phyloP scores from a whole-genome alignment of 495 filamentous ascomycete species.

The Neurospora cerealis region DNA sequence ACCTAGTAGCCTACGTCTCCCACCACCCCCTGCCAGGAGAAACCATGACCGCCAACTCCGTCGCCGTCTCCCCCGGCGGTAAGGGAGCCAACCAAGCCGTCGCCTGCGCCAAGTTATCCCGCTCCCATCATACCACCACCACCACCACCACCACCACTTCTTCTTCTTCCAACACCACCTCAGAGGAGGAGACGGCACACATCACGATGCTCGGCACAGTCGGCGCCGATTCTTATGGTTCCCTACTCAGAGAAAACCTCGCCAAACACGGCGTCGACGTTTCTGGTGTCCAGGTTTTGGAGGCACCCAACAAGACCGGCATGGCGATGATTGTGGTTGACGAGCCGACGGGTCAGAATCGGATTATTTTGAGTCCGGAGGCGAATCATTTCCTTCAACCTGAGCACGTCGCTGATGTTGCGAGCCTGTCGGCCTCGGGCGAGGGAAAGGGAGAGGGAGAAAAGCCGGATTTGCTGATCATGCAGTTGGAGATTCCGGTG shows the following conservation, averaged over 20 bases:
- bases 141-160: too few relatives aligned
- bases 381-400: slow-evolving; percentile 53
- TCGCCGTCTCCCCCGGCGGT: slow-evolving; percentile 73
- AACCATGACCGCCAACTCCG: slow-evolving; percentile 71
- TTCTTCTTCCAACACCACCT: slow-evolving; percentile 9
- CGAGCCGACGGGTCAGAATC: slow-evolving; percentile 67
- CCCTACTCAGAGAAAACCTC: slow-evolving; percentile 40
- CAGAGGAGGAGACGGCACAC: slow-evolving; percentile 24
- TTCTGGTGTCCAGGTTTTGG: slow-evolving; percentile 37
- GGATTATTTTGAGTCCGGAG: slow-evolving; percentile 71
- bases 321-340: slow-evolving; percentile 80
- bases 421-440: too few relatives aligned
- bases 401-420: slow-evolving; percentile 1
- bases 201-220: slow-evolving; percentile 81
- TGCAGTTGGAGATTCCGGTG: slow-evolving; percentile 84
- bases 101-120: slow-evolving; percentile 49
- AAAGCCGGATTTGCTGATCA: slow-evolving; percentile 56
- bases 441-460: too few relatives aligned
- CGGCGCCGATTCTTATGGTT: slow-evolving; percentile 58
- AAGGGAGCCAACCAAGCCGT: slow-evolving; percentile 97
- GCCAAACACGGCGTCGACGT: slow-evolving; percentile 52
- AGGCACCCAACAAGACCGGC: slow-evolving; percentile 49
- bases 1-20: slow-evolving; percentile 77
- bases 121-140: too few relatives aligned
- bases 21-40: slow-evolving; percentile 78